Evolutionary conservation across 2,329 filamentous ascomycete species (phyloP), one percentile per base, ranked within the genome.

Genomic region (Talaromyces sp.): DNA sequence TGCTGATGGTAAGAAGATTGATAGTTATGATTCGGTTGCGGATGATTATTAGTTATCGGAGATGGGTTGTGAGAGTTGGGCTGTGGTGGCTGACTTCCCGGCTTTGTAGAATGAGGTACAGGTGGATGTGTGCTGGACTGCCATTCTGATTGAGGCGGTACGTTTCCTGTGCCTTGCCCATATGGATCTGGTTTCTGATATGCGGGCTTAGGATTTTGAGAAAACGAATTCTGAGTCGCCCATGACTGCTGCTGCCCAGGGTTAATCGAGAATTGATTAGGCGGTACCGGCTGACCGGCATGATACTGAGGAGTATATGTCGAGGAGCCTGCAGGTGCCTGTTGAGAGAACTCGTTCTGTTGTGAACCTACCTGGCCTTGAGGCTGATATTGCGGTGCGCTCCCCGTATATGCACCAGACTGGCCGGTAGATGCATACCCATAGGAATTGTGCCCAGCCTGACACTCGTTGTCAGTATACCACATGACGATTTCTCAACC

Each of bases 361-460:
- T 62, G 37, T 6, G 54, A 27, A 17, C 17, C 17, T 10, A 27
- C 33, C 47, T 68, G 66, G 15, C 66, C 67, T 17, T 45, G 49
- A 41, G 66, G 60, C n/a, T 67, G 57, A 43, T 70, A 69, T 54
- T 69, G 67, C 15, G 67, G 66, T 19, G 64, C 64, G 37, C 39
- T 65, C 9, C 66, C 67, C 3, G 64, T 45, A 52, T 69, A 69
- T 25, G 49, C 33, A 4, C 67, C 64, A 27, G 67, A 17, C 41
- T 68, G 67, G 25, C 54, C 62, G 2, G 61, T 61, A 31, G 68
- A 67, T 17, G 67, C 60, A 62, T 69, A 69, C 19, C 66, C 67
- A 37, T 66, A 69, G 13, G 63, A 62, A 41, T 67, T 67, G n/a
- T 63, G 60, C 35, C 52, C 59, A 35, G 62, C 63, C 67, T 68